Base-by-base conservation (phyloP, 2,329 filamentous ascomycete genomes). In the Fonsecaea monophora region DNA sequence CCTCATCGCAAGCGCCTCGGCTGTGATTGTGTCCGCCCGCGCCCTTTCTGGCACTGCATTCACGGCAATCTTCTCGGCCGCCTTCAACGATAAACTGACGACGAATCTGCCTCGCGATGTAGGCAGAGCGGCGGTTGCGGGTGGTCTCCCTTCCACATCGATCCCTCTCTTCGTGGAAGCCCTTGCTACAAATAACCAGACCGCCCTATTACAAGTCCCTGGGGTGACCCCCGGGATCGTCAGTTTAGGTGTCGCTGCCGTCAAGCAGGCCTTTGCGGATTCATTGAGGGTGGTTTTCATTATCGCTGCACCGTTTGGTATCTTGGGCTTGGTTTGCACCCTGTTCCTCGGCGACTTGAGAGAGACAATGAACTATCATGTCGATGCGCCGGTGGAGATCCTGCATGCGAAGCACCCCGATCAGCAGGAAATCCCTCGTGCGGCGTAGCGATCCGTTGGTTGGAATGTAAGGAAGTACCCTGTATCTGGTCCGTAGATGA, bases 241-340 rank as follows among this genome's bases (percentile, higher is more conserved):
- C 12, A 13, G n/a, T 34, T 7, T 25, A 30, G 55, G 35, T 40
- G 34, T 45, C 32, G 66, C 21, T 55, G 50, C 60, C n/a, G 12
- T 55, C 18, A 67, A 67, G 48, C 64, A 67, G 45, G 64, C 64
- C 8, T 67, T 64, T 57, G 64, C 64, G 21, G 64, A 67, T 38
- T 67, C 64, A 25, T 37, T 67, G 35, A 59, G 64, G 42, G 40
- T 67, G 10, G 37, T 67, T 9, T 67, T 60, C 54, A 64, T 67
- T n/a, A 67, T 67, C 34, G 54, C 65, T 8, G 55, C 48, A 8
- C 65, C 65, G 3, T 60, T 67, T 38, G 61, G 65, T 12, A 34
- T 48, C 13, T 8, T 67, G 12, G 65, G 60, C 8, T 53, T 18
- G 18, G 45, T 67, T 5, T 10, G 18, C 35, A 25, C 38, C 35